These are phyloP conservation scores for Triglochin maritima DNA, from an alignment of 106 monocot genomes.

Conservation along the genomic window DNA sequence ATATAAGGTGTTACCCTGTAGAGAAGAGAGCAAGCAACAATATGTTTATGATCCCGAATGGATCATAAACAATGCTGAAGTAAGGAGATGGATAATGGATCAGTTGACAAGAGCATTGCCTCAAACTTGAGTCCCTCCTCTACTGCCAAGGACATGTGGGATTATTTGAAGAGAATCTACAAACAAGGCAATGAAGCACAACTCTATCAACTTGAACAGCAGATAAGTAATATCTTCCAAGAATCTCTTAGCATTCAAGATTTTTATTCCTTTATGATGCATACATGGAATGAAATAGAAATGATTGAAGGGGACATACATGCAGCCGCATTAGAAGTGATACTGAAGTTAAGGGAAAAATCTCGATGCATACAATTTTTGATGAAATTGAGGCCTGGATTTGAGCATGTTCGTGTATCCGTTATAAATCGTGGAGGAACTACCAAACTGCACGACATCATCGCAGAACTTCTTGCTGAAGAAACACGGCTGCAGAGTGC, in stretches of 20 bases:
- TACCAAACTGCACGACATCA: not conserved
- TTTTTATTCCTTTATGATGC: not conserved
- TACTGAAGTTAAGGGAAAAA: not conserved
- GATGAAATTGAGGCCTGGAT: conserved; percentile 2
- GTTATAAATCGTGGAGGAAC: not conserved
- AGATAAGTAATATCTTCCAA: not conserved
- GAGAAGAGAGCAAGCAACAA: not conserved
- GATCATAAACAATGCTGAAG: not conserved
- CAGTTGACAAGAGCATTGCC: conserved; percentile 1
- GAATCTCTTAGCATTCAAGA: not conserved
- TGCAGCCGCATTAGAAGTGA: not conserved
- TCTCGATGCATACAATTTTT: not conserved
- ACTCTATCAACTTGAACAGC: not conserved
- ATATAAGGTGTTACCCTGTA: too few relatives aligned
- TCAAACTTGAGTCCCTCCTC: not conserved
- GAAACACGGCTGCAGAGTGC: too few relatives aligned
- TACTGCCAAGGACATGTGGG: conserved; percentile 1
- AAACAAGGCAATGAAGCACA: not conserved
- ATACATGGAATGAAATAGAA: not conserved
- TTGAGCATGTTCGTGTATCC: conserved; percentile 3
- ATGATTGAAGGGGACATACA: not conserved
- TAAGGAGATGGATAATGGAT: conserved; percentile 1
- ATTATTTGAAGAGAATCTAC: not conserved
- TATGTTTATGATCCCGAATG: not conserved
- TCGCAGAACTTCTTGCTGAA: not conserved